Base-by-base conservation (phyloP, 768 basidiomycete genomes). In the Trametes villosa region DNA sequence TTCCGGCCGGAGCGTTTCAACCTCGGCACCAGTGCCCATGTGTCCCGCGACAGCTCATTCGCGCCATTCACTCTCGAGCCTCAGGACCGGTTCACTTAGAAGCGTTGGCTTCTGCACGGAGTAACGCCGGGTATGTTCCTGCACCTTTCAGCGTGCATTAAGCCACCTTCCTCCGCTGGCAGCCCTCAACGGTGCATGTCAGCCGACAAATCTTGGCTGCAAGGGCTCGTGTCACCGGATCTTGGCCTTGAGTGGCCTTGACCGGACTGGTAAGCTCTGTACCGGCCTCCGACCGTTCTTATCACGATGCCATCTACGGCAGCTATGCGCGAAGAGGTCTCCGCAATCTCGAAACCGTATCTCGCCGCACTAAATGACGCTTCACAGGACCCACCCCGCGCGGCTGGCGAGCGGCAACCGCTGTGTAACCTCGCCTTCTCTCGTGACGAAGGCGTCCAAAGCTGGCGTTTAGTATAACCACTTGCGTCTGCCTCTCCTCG, bases 301-400 rank as follows among this genome's bases (percentile, higher is more conserved):
- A 62, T 62, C 60, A 55, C 47, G 60, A 61, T 57, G 42, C 29
- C 60, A 62, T 62, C 60, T 52, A 33, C 55, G 49, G 60, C 36
- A 57, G 51, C 49, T 57, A 7, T 41, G 42, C 44, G 41, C 18
- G 48, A 48, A 30, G 41, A 26, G 17, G 31, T 20, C 38, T 52
- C n/a, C 49, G 53, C 54, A 42, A 62, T 62, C 55, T 62, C 24
- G 33, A 41, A 62, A 62, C 51, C 50, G 55, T 62, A 62, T 62
- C 60, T 62, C 47, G 13, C 53, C 59, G 53, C 40, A 50, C 59
- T 47, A 42, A 36, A 34, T 49, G 52, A n/a, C 53, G 29, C 22
- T 53, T 42, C 38, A 33, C 26, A 17, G 45, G 27, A 20, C 41
- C 27, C 38, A 31, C 26, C 40, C 27, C 47, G 55, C 55, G 38